These are phyloP conservation scores for Candida hungchunana DNA, from an alignment of 805 yeast species.

Conservation along the genomic window DNA sequence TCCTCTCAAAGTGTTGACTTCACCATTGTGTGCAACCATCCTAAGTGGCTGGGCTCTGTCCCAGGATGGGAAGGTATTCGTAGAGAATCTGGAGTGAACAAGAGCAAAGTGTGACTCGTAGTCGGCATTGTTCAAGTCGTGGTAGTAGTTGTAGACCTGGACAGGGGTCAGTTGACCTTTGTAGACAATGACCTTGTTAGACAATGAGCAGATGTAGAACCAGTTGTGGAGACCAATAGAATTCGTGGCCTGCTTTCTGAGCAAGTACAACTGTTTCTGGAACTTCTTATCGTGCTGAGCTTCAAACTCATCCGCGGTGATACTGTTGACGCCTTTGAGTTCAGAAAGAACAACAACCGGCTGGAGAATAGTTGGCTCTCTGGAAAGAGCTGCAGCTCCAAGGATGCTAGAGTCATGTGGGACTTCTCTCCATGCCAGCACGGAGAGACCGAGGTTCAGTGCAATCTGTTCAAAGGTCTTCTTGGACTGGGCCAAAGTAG, in stretches of 20 bases:
- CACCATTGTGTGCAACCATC: constrained; percentile 98
- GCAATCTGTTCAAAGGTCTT: constrained; percentile 82
- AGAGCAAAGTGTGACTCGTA: constrained; percentile 94
- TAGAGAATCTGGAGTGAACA: constrained; percentile 95
- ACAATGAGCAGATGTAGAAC: constrained; percentile 94
- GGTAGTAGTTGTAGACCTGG: constrained; percentile 92
- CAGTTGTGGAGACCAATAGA: constrained; percentile 93
- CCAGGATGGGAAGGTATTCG: constrained; percentile 99
- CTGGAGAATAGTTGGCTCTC: constrained; percentile 89
- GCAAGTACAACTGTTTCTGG: constrained; percentile 77
- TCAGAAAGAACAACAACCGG: constrained; percentile 79
- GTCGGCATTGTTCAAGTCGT: constrained; percentile 86
- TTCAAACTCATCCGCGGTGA: constrained; percentile 51
- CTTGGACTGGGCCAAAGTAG: constrained; percentile 64
- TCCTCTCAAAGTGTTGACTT: constrained; percentile 94
- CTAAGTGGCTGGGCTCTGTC: constrained; percentile 98
- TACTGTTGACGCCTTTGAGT: constrained; percentile 34
- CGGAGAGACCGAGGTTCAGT: constrained; percentile 65
- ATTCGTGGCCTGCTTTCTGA: constrained; percentile 87
- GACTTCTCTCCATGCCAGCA: constrained; percentile 91
- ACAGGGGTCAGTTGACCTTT: constrained; percentile 97
- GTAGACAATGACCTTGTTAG: constrained; percentile 87
- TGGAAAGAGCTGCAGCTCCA: constrained; percentile 90
- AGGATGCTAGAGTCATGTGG: constrained; percentile 92
- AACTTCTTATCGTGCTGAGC: constrained; percentile 56